These are phyloP conservation scores for Neurospora sp. DNA, from an alignment of 495 filamentous ascomycete genomes.

Conservation along the genomic window DNA sequence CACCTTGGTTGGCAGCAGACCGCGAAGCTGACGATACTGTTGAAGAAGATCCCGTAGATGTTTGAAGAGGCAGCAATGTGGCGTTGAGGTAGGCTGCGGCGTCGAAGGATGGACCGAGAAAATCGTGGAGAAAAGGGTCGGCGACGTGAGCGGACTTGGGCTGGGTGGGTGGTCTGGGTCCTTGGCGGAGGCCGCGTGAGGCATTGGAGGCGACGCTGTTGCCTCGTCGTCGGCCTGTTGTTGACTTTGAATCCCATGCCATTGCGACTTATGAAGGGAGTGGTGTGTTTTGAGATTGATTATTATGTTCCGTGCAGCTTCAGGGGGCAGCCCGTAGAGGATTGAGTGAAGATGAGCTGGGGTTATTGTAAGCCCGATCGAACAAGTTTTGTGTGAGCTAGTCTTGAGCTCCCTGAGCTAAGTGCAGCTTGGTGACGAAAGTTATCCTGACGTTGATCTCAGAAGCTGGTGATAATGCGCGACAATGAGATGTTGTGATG, in stretches of 20 bases:
- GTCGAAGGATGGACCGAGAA: constrained; percentile 66
- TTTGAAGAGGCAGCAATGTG: constrained; percentile 55
- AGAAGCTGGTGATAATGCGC: background rate
- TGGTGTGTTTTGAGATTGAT: background rate
- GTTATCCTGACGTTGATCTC: background rate
- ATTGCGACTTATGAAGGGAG: constrained; percentile 3
- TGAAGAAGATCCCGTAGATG: constrained; percentile 4
- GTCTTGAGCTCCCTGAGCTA: background rate
- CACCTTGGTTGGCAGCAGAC: background rate
- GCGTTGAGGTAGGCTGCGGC: constrained; percentile 73
- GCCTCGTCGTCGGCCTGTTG: constrained; percentile 14
- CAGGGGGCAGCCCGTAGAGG: background rate
- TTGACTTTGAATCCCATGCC: constrained; percentile 20
- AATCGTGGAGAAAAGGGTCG: constrained; percentile 54
- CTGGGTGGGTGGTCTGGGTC: constrained; percentile 19
- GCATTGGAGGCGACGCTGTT: constrained; percentile 19
- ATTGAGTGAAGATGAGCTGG: background rate
- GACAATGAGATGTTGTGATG: background rate
- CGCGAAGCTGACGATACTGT: background rate
- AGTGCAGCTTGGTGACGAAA: background rate
- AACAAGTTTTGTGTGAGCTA: background rate
- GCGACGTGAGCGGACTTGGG: constrained; percentile 45
- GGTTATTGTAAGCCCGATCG: background rate
- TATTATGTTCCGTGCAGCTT: background rate
- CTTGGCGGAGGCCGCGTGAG: constrained; percentile 14